Evolutionary conservation across 1,284 basidiomycete species (phyloP), one percentile per base, ranked within the genome.

Genomic region (Rhodotorula sp.): DNA sequence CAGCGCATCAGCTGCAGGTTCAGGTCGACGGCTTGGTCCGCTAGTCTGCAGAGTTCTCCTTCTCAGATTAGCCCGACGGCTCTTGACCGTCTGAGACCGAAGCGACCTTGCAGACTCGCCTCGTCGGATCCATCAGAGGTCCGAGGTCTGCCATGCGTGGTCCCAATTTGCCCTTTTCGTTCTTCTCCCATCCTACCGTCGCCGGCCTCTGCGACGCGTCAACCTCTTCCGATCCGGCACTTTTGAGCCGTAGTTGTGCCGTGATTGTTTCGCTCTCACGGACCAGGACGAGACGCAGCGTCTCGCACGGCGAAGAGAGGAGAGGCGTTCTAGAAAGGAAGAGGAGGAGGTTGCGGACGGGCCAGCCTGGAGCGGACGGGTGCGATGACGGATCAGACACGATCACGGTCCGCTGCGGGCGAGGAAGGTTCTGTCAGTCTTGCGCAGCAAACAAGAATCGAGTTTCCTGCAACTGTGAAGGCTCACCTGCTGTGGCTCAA

Each of bases 1-100:
- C 95, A 99, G 44, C 93, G 86, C 95, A 99, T 98, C 33, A 99
- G 86, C 80, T 98, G 98, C 64, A 99, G 84, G 79, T 99, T 99
- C 46, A 99, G 84, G 80, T 97, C 94, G 17, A 98, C 93, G 0
- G 96, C 96, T 81, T 98, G 95, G 75, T 93, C 89, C 0, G 96
- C 95, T 12, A 98, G 85, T 72, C 91, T 92, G 66, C n/a, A 42
- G 37, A 12, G 37, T 42, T 12, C 33, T 33, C 33, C 37, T 30
- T 10, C 4, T 20, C 17, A 2, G 33, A n/a, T 15, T 8, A 14
- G 46, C 17, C 17, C 15, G 5, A 7, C n/a, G 10, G 22, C 8
- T 6, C 15, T 14, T 3, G 15, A 24, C 10, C 18, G 26, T 33
- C 20, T 22, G 14, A 8, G 54, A 33, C 24, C 29, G 20, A 17